Evolutionary conservation across 495 filamentous ascomycete genomes (phyloP), one percentile per base, ranked within the genome.

Genomic region (Hypoxylon cercidicola): DNA sequence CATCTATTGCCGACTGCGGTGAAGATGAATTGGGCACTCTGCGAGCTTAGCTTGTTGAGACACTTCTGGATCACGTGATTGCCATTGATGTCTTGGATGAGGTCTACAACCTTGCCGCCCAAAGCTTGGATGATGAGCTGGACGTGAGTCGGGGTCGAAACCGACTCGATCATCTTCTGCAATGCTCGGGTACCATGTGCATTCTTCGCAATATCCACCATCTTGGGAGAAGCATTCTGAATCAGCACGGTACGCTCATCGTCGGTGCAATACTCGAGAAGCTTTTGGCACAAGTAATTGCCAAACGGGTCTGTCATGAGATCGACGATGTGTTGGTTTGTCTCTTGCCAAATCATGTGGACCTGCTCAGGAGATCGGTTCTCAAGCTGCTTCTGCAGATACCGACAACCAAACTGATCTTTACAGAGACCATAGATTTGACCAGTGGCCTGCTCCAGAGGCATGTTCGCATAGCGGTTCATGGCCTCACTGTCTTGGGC

Each of bases 1-100:
- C 93, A 97, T 65, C 93, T 81, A 25, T 77, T 81, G 62, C 92
- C 93, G 64, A 98, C 94, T 52, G 94, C 93, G 60, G 93, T 88
- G 69, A 97, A 98, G 76, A 99, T 98, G 81, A 99, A 99, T 68
- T 93, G 87, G 15, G 95, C 90, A 75, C 98, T 90, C 46, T 85
- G 79, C 0, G 91, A 76, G 55, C 83, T 86, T 5, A 98, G 87
- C 68, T 93, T 94, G 79, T 98, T 99, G 57, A 99, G 85, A 74
- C 95, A 99, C 79, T 98, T 99, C 75, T 99, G 95, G 64, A 99
- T 96, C 61, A 99, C 95, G 73, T 99, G 95, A 64, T 98, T 99
- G 72, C 95, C 95, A 72, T 99, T 99, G 48, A 98, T 78, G 64
- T 99, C 95, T 74, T 99, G 92, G 56, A 99, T 97, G 40, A 99